phyloP scores from a whole-genome alignment of 2,329 filamentous ascomycete genomes.

The Cryphonectria nitschkei region DNA sequence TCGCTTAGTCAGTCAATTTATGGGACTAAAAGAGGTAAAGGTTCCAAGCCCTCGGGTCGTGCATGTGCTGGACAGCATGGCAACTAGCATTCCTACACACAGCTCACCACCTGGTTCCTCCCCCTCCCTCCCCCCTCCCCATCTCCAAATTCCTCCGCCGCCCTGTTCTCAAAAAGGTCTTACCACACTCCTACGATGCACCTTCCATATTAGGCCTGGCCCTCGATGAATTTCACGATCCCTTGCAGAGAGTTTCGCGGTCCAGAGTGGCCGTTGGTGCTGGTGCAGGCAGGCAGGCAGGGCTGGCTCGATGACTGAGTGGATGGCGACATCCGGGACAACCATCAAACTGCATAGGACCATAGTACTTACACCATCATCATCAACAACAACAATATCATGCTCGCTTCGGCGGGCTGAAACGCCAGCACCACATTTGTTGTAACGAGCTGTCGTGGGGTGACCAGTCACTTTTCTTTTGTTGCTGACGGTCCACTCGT shows the following conservation, averaged over 20 bases:
- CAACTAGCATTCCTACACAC: background rate
- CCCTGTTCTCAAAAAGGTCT: background rate
- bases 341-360: background rate
- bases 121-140: background rate
- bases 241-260: background rate
- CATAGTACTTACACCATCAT: background rate
- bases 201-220: slow-evolving; percentile 10
- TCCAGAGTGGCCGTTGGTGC: background rate
- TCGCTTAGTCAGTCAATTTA: background rate
- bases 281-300: background rate
- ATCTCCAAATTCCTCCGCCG: background rate
- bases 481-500: background rate
- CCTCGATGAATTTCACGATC: background rate
- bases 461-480: background rate
- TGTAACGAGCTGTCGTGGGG: background rate
- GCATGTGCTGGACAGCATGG: slow-evolving; percentile 3
- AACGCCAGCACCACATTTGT: slow-evolving; percentile 8
- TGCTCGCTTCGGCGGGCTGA: slow-evolving; percentile 12
- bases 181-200: background rate
- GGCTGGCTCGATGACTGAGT: background rate
- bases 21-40: background rate
- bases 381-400: background rate
- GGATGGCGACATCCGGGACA: background rate
- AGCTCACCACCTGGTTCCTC: background rate
- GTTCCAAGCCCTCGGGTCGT: slow-evolving; percentile 16